phyloP scores from a whole-genome alignment of 805 yeast genomes.

The Schwanniomyces occidentalis region DNA sequence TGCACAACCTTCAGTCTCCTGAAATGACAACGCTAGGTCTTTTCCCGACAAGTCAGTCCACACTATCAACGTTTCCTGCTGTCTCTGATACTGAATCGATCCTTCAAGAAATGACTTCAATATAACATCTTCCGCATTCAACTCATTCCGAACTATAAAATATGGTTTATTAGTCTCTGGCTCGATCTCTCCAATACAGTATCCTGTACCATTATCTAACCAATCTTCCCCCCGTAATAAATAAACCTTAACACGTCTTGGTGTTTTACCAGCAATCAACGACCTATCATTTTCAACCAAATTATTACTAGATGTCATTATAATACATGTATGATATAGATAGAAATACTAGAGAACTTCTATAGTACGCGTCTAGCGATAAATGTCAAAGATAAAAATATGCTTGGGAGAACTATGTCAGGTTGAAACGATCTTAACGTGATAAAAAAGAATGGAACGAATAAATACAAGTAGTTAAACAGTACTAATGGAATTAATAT shows the following conservation, averaged over 20 bases:
- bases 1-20: slow-evolving; percentile 88
- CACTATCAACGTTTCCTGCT: slow-evolving; percentile 89
- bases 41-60: slow-evolving; percentile 81
- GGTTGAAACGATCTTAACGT: too few relatives aligned
- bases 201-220: slow-evolving; percentile 93
- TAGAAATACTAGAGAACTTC: too few relatives aligned
- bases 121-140: slow-evolving; percentile 55
- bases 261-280: slow-evolving; percentile 23
- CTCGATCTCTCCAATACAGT: slow-evolving; percentile 70
- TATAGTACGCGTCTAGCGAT: too few relatives aligned
- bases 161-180: slow-evolving; percentile 44
- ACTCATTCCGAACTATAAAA: slow-evolving; percentile 73
- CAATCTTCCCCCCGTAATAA: slow-evolving; percentile 78
- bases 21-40: slow-evolving; percentile 88
- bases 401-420: too few relatives aligned
- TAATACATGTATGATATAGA: background rate
- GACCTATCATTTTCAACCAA: slow-evolving; percentile 1
- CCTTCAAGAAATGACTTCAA: slow-evolving; percentile 72
- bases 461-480: too few relatives aligned
- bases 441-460: too few relatives aligned
- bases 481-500: too few relatives aligned
- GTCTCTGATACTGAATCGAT: slow-evolving; percentile 81
- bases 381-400: too few relatives aligned
- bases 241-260: slow-evolving; percentile 90
- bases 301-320: slow-evolving; percentile 1